Conservation (phyloP, 1,139 yeast genomes). For the Spathaspora jeffriesii region DNA sequence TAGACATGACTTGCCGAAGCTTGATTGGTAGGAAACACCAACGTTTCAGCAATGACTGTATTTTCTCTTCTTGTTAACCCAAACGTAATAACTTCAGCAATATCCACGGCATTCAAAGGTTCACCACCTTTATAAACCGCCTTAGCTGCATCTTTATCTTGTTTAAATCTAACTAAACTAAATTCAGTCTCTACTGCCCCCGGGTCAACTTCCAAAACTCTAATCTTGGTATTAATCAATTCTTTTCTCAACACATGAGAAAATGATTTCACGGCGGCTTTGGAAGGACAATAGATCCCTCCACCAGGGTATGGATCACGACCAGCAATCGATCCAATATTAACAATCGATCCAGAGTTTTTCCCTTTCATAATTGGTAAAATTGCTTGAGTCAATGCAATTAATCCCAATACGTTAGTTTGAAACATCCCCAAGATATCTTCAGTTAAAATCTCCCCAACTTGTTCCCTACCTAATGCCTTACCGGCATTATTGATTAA, state of each 20-base stretch:
- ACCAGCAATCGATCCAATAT: slow-evolving; percentile 87
- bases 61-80: slow-evolving; percentile 70
- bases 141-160: slow-evolving; percentile 69
- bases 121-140: slow-evolving; percentile 72
- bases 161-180: slow-evolving; percentile 72
- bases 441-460: slow-evolving; percentile 31
- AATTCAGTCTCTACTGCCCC: slow-evolving; percentile 92
- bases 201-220: slow-evolving; percentile 85
- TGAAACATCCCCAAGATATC: slow-evolving; percentile 41
- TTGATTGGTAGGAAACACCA: slow-evolving; percentile 78
- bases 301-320: slow-evolving; percentile 88
- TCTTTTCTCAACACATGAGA: slow-evolving; percentile 79
- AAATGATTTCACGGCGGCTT: slow-evolving; percentile 79
- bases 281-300: slow-evolving; percentile 85
- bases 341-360: slow-evolving; percentile 75
- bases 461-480: slow-evolving; percentile 41
- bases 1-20: slow-evolving; percentile 66
- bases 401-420: slow-evolving; percentile 44
- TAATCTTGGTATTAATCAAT: slow-evolving; percentile 65
- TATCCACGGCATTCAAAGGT: slow-evolving; percentile 75
- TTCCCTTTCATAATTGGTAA: slow-evolving; percentile 46
- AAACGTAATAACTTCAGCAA: slow-evolving; percentile 80
- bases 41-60: slow-evolving; percentile 76
- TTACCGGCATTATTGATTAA: slow-evolving; percentile 45
- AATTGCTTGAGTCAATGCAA: slow-evolving; percentile 39